Evolutionary conservation across 225 moss, liverwort and hornwort genomes (phyloP), one percentile per base, ranked within the genome.

Genomic region (Anthoceros angustus): DNA sequence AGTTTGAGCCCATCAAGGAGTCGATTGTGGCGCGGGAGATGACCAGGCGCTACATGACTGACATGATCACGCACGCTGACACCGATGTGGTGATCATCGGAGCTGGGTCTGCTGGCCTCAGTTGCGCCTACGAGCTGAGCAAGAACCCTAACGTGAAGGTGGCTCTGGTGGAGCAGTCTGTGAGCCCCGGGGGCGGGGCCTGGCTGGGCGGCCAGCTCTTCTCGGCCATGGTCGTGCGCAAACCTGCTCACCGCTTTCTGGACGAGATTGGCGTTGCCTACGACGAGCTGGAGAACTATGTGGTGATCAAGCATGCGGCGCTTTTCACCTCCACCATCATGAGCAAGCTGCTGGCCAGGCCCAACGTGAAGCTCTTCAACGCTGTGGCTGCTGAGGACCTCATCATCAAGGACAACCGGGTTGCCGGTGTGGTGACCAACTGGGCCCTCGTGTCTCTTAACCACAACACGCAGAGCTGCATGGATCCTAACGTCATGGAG

Each of bases 401-500:
- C 63, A 95, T 91, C 66, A 70, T 91, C 62, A 85, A 86, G 42
- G 80, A 85, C 4, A 86, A 88, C n/a, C 82, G 95, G 2, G 95
- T 91, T 0, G 71, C 80, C 5, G 91, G 95, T 2, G 95, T 95
- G 9, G 95, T 95, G 49, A 95, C 91, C 25, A 95, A 95, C 42
- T 95, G 95, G 91, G 91, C 91, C 40, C 62, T 95, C 25, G 95
- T 95, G 2, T 86, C 95, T 14, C 84, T 86, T 70, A 90, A 90
- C 73, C 90, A 93, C 67, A 40, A 93, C 75, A 84, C 90, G 11
- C 90, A 93, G 76, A 84, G 84, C 62, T 94, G 90, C 84, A 94
- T 94, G 90, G 94, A 94, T 66, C 94, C 94, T 12, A 95, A 91
- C 50, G 95, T 95, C 1, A 88, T 95, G 95, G 91, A 95, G 75